Base-by-base conservation (phyloP, 2,329 filamentous ascomycete genomes). In the Verticillium dahliae region DNA sequence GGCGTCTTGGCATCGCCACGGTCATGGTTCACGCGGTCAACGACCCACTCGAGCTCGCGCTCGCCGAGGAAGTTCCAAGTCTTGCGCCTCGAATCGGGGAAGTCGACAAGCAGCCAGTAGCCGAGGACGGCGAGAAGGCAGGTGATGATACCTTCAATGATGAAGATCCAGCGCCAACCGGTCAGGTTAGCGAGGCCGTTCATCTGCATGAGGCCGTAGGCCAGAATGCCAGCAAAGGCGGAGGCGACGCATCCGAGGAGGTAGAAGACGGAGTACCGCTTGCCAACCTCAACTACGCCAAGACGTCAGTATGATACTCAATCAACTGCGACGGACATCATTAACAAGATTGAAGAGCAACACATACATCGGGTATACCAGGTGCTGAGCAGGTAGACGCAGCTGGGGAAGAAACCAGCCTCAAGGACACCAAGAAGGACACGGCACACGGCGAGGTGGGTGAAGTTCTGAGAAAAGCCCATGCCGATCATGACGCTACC, bases 91-190 rank as follows among this genome's bases (percentile, higher is more conserved):
- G 80, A 81, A 70, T 88, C 85, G 22, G 86, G 86, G 69, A 88
- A 89, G 69, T 87, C 85, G 62, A 88, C 82, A 11, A 89, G 80
- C 13, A 86, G 73, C 75, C 85, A 81, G 74, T 83, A 87, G 57
- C 80, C 76, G 1, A 69, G 67, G 4, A 81, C 61, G 31, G 76
- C 85, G 3, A 88, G 70, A 15, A 77, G 56, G 61, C 81, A 80
- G 6, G 87, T 90, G 31, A 89, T 45, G 38, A 77, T 64, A 50
- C 83, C 83, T 70, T 80, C 75, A 54, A 81, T 76, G 66, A 84
- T 80, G 70, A 89, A 89, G 73, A 88, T 89, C 87, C 87, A 89
- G 45, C 85, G 78, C 87, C 87, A 90, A 45, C 86, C 86, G 2
- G 74, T 74, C 18, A 88, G 74, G 6, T 77, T 76, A 2, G 78